These are phyloP conservation scores for Quercus agrifolia DNA, from an alignment of 306 rosid genomes.

Conservation along the genomic window DNA sequence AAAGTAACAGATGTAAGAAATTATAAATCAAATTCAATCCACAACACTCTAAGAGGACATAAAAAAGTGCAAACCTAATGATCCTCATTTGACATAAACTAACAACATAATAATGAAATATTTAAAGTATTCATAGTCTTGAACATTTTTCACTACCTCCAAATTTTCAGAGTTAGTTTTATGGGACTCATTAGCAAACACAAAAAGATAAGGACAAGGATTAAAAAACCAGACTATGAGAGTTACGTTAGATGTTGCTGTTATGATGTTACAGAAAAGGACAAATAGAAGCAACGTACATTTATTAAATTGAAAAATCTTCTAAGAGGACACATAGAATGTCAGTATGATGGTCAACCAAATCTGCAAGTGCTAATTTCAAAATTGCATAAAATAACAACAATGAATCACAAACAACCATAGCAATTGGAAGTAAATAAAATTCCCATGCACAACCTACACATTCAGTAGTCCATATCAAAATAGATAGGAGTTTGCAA, in stretches of 20 bases:
- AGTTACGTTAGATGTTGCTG: conserved; percentile 8
- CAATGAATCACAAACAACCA: not conserved
- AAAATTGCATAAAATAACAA: not conserved
- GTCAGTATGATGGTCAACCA: not conserved
- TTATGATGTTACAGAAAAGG: not conserved
- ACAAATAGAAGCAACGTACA: not conserved
- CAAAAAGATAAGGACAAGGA: not conserved
- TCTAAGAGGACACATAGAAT: not conserved
- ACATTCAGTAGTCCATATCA: not conserved
- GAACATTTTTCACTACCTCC: too few species aligned
- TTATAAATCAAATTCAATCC: conserved; percentile 1
- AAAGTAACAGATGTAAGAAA: not conserved
- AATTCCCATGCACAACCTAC: not conserved
- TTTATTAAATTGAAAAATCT: not conserved
- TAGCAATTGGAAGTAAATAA: not conserved
- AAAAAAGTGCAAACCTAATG: conserved; percentile 3
- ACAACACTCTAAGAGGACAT: not conserved
- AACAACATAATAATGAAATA: not conserved
- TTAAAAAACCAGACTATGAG: conserved; percentile 4
- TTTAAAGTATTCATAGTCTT: not conserved
- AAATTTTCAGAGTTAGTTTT: too few species aligned
- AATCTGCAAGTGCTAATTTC: not conserved
- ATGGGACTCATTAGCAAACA: not conserved
- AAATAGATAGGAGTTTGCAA: too few species aligned
- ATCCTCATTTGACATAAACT: not conserved